Percentiles rank a stretch among this genome's conserved stretches.
Evolutionary conservation across 208 protist genomes (phyloP).

Genomic region (Vickermania spadyakhi): DNA sequence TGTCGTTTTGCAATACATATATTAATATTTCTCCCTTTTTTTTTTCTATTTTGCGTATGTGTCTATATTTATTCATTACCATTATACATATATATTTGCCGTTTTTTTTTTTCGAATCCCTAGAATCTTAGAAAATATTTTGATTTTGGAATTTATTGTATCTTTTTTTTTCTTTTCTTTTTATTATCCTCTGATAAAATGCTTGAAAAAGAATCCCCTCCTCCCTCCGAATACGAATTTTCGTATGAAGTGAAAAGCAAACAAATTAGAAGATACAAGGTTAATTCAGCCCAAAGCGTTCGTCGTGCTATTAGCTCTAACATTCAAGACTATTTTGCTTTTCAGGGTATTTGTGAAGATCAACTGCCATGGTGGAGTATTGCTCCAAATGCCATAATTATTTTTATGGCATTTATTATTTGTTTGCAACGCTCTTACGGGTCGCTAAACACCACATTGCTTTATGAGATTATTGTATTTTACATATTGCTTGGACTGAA

Average conservation of each 20-base stretch:
- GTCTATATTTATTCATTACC: no score
- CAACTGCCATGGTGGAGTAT: background rate
- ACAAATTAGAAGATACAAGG: constrained; percentile 39
- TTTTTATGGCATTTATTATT: background rate
- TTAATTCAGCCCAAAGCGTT: constrained; percentile 31
- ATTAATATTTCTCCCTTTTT: no score
- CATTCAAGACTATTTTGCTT: constrained; percentile 38
- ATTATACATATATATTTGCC: no score
- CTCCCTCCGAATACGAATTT: constrained; percentile 34
- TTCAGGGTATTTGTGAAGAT: constrained; percentile 15
- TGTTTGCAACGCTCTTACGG: background rate
- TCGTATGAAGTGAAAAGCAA: constrained; percentile 67
- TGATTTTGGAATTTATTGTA: no score
- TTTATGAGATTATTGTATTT: background rate
- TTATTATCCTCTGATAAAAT: no score
- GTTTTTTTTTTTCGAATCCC: no score
- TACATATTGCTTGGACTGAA: constrained; percentile 1
- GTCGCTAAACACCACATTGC: background rate
- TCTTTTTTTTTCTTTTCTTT: no score
- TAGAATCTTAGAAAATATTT: no score
- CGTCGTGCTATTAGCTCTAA: constrained; percentile 26
- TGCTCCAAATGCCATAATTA: background rate
- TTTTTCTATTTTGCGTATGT: no score
- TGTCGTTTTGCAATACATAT: no score
- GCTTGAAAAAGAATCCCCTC: no score